phyloP scores from a whole-genome alignment of 352 stramenopile genomes.

The Pythium volutum region DNA sequence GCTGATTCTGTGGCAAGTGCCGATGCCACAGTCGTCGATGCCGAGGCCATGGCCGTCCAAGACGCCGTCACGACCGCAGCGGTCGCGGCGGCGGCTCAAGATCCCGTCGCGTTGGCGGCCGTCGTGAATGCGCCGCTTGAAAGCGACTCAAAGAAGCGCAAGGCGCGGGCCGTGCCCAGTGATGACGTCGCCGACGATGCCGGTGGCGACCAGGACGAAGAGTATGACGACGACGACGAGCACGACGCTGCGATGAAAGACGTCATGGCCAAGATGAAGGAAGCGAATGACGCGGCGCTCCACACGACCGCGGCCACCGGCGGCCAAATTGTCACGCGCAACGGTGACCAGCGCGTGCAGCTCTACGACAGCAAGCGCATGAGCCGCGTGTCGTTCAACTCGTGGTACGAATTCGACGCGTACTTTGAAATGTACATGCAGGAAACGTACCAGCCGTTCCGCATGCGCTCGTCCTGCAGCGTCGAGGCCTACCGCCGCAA shows the following conservation, averaged over 20 bases:
- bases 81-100: constrained; percentile 1
- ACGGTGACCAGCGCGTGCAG: constrained; percentile 38
- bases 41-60: background rate
- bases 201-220: constrained; percentile 31
- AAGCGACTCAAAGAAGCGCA: constrained; percentile 22
- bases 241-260: constrained; percentile 43
- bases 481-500: constrained; percentile 81
- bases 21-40: background rate
- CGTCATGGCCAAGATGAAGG: constrained; percentile 66
- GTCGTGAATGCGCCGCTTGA: constrained; percentile 6
- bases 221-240: constrained; percentile 55
- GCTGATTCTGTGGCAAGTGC: background rate
- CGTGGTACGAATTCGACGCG: constrained; percentile 84
- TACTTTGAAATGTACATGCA: constrained; percentile 90
- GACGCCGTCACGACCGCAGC: constrained; percentile 24
- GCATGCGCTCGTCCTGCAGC: constrained; percentile 82
- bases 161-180: background rate
- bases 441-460: constrained; percentile 84
- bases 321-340: constrained; percentile 27
- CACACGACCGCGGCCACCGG: constrained; percentile 23
- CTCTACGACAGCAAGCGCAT: constrained; percentile 82
- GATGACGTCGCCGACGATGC: constrained; percentile 26
- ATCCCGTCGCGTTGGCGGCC: constrained; percentile 4
- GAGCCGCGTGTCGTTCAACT: constrained; percentile 81
- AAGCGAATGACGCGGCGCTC: constrained; percentile 25